Evolutionary conservation across 1,284 basidiomycete genomes (phyloP).

Genomic region (Ustilago bromivora): DNA sequence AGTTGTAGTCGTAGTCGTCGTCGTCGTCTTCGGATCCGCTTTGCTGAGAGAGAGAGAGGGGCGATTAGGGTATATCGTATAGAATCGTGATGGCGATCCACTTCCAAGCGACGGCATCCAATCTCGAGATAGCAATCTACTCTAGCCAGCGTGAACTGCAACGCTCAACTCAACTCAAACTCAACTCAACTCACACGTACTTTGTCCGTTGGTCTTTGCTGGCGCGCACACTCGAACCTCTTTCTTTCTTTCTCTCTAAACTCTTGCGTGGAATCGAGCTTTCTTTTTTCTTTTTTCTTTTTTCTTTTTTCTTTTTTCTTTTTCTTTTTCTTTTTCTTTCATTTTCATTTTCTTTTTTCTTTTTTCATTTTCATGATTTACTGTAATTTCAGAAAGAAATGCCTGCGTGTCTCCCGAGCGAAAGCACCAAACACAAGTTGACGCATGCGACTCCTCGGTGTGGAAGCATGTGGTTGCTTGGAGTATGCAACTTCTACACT

Average conservation of each 20-base stretch:
- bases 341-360: too few species aligned
- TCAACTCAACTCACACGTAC: neutral
- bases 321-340: too few species aligned
- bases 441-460: too few species aligned
- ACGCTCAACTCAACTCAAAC: conserved; percentile 6
- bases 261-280: conserved; percentile 1
- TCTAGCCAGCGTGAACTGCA: neutral
- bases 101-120: neutral
- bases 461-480: too few species aligned
- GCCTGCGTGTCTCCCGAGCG: too few species aligned
- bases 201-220: conserved; percentile 1
- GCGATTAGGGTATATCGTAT: neutral
- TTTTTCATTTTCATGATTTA: too few species aligned
- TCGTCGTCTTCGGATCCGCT: too few species aligned
- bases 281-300: neutral
- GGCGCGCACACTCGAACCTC: neutral
- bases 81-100: neutral
- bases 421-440: too few species aligned
- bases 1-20: neutral
- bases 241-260: neutral
- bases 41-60: too few species aligned
- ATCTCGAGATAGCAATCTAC: neutral
- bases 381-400: too few species aligned
- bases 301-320: neutral
- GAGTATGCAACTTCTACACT: too few species aligned